These are phyloP conservation scores for Dryas alaskensis DNA, from an alignment of 306 rosid species.

Conservation along the genomic window DNA sequence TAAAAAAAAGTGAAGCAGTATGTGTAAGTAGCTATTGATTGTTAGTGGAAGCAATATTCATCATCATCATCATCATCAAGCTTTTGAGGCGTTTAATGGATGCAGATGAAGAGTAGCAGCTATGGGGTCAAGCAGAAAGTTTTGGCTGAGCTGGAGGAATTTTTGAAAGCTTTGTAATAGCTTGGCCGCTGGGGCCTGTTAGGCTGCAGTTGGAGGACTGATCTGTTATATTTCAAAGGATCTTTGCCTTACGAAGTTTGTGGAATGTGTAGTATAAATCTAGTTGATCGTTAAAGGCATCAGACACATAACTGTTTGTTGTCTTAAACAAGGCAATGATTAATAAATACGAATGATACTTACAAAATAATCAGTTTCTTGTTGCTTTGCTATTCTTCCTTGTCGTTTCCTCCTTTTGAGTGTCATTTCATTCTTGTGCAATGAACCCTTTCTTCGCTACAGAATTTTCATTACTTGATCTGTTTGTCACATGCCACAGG, in stretches of 20 bases:
- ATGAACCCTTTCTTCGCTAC: background rate
- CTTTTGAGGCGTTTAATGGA: background rate
- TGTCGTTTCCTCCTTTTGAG: background rate
- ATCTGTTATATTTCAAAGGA: background rate
- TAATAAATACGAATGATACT: background rate
- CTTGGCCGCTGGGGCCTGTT: background rate
- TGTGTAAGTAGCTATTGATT: background rate
- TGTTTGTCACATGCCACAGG: too few relatives aligned
- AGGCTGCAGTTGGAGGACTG: slow-evolving; percentile 1
- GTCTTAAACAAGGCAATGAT: background rate
- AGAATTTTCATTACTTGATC: too few relatives aligned
- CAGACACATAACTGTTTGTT: background rate
- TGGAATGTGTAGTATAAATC: background rate
- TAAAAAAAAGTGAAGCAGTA: background rate
- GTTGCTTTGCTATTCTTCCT: background rate
- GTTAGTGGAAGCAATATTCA: background rate
- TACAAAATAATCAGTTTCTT: background rate
- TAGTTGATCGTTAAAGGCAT: background rate
- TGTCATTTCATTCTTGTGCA: background rate
- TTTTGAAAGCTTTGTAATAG: background rate
- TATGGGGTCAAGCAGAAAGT: background rate
- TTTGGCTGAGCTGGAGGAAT: background rate
- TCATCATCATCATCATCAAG: background rate
- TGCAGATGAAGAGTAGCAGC: background rate
- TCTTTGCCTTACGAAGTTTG: background rate